Base-by-base conservation (phyloP, 768 basidiomycete genomes). In the Ramaria sp. region DNA sequence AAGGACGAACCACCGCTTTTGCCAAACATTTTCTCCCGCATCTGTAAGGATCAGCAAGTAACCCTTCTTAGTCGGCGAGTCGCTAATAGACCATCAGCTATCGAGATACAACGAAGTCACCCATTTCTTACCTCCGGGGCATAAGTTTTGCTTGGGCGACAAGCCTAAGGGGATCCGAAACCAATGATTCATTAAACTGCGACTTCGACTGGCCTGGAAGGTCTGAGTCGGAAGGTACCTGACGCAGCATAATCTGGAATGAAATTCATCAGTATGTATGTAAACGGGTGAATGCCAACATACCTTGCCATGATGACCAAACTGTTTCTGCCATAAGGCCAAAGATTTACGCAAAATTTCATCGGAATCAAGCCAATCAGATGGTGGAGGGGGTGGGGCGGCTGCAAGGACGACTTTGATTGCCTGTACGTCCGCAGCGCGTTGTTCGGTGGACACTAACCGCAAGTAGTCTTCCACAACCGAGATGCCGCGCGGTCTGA, bases 361-460 rank as follows among this genome's bases (percentile, higher is more conserved):
- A 24, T 89, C 84, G 22, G 1, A 78, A 71, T 57, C 76, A 77
- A 51, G 48, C 57, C 39, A 45, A 19, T 52, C 54, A 11, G 53
- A 51, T 24, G 77, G 72, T 46, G 66, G 67, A 43, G 63, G 60
- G 3, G 79, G 74, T 4, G 53, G 59, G 22, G 57, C 54, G 13
- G 67, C 67, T 9, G 79, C 71, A 34, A 97, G 71, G 45, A 98
- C 55, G 13, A 86, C 84, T 38, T 89, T 81, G 47, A 92, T 81
- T 3, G 89, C 90, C 65, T 91, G 92, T 0, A 98, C 92, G 66
- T 98, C 92, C 1, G 91, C 91, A 11, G 88, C 81, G 39, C 82
- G 77, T 38, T 76, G 74, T 67, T 91, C 88, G 50, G 81, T 86
- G 43, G 75, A 77, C 13, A 85, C 75, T n/a, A 91, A 71, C 58